These are phyloP conservation scores for Podospora bellae-mahoneyi DNA, from an alignment of 495 filamentous ascomycete species.

Conservation along the genomic window DNA sequence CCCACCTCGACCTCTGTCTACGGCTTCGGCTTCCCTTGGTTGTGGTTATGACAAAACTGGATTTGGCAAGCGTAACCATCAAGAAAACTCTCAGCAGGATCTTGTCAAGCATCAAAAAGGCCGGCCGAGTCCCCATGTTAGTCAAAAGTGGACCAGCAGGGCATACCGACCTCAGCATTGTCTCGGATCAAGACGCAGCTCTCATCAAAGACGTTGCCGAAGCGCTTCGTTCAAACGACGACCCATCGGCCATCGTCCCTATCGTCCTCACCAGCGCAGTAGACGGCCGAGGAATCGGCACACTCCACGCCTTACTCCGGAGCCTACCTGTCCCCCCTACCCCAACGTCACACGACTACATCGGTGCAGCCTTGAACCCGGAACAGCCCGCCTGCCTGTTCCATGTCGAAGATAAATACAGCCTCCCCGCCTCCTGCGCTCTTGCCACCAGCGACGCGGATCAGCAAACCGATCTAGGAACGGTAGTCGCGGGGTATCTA, in stretches of 20 bases:
- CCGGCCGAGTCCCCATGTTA: constrained; percentile 68
- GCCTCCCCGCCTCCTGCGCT: constrained; percentile 50
- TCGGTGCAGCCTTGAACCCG: constrained; percentile 43
- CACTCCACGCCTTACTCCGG: constrained; percentile 76
- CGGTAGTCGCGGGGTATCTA: constrained; percentile 79
- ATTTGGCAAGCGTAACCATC: constrained; percentile 75
- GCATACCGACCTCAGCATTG: constrained; percentile 32
- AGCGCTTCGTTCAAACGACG: constrained; percentile 43
- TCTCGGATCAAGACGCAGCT: constrained; percentile 45
- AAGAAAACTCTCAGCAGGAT: constrained; percentile 65
- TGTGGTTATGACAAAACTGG: constrained; percentile 85
- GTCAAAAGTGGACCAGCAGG: constrained; percentile 49
- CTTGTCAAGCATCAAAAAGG: constrained; percentile 71
- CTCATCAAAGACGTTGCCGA: constrained; percentile 51
- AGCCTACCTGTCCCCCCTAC: constrained; percentile 67
- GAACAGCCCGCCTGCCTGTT: constrained; percentile 61
- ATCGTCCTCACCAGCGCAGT: constrained; percentile 87
- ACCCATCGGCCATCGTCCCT: constrained; percentile 61
- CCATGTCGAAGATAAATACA: constrained; percentile 77
- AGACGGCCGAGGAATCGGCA: constrained; percentile 74
- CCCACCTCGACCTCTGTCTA: constrained; percentile 84
- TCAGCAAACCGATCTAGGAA: constrained; percentile 39
- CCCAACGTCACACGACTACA: constrained; percentile 46
- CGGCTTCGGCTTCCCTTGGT: constrained; percentile 70
- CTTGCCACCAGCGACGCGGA: constrained; percentile 39